Evolutionary conservation across 805 yeast genomes (phyloP), one percentile per base, ranked within the genome.

Genomic region (Grigorovia transvaalensis): DNA sequence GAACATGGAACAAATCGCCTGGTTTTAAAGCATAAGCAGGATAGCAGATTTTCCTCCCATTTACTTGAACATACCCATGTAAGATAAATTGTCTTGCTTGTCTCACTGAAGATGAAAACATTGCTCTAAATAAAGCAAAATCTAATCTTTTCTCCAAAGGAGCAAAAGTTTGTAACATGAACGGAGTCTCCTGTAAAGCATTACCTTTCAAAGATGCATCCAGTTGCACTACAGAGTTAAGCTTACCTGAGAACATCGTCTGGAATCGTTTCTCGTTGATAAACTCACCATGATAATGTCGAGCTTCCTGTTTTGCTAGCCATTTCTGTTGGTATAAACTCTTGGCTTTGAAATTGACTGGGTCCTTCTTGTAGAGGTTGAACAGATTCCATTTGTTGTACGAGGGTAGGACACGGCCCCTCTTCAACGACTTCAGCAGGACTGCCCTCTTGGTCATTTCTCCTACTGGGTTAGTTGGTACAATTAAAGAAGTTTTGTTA

Each of bases 241-340:
- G 74, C 54, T 83, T 81, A 47, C 76, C 74, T 50, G 81, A 73
- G 71, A 91, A 90, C 48, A 77, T 68, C 9, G 80, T 71, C 64
- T 85, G 84, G 84, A 89, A 86, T 64, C 90, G 80, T 18, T 79
- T 73, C 67, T 93, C 99, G 0, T 91, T 85, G 51, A 91, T 68
- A 66, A 85, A 88, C 63, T 93, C 98, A 60, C 99, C 99, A 67
- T 91, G 99, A 68, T 91, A 91, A 1, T 91, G 84, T 71, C 99
- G 80, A 8, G 97, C 84, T 65, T 90, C 96, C 65, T 81, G 84
- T 68, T 93, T 91, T 49, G 96, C 84, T 7, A 76, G 71, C 91
- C 96, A 93, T 70, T 89, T 88, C 69, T 91, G 96, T 70, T 88
- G 96, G 71, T 76, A 93, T 53, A 88, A 73, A n/a, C 95, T 80